phyloP scores from a whole-genome alignment of 2,329 filamentous ascomycete genomes.

The Xylogone sp. region DNA sequence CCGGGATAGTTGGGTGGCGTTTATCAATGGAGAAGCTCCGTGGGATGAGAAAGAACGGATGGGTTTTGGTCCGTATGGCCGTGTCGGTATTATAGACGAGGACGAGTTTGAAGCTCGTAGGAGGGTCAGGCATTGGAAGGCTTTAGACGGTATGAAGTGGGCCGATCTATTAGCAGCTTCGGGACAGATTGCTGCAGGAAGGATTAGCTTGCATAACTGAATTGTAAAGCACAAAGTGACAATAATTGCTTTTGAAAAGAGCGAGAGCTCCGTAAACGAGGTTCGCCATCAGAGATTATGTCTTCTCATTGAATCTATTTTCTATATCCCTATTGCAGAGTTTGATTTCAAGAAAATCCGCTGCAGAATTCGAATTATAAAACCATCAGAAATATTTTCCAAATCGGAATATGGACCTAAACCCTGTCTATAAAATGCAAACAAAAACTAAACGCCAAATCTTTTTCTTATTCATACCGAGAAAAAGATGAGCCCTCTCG shows the following conservation, averaged over 20 bases:
- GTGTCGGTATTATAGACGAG: constrained; percentile 28
- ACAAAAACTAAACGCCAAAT: background rate
- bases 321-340: background rate
- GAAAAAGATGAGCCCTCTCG: background rate
- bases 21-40: constrained; percentile 31
- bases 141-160: constrained; percentile 26
- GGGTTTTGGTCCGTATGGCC: constrained; percentile 37
- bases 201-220: constrained; percentile 37
- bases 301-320: background rate
- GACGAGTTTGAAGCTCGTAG: constrained; percentile 30
- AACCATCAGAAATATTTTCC: background rate
- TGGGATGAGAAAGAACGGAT: constrained; percentile 31
- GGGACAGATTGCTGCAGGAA: constrained; percentile 32
- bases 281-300: background rate
- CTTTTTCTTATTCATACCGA: background rate
- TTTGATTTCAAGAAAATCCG: too few species aligned
- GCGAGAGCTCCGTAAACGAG: too few species aligned
- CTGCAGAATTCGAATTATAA: too few species aligned
- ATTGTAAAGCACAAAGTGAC: background rate
- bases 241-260: background rate
- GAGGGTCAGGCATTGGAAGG: constrained; percentile 26
- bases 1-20: constrained; percentile 36
- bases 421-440: background rate
- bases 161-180: constrained; percentile 27
- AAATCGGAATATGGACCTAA: background rate